phyloP scores from a whole-genome alignment of 345 rosid species.

The Murraya koenigii region DNA sequence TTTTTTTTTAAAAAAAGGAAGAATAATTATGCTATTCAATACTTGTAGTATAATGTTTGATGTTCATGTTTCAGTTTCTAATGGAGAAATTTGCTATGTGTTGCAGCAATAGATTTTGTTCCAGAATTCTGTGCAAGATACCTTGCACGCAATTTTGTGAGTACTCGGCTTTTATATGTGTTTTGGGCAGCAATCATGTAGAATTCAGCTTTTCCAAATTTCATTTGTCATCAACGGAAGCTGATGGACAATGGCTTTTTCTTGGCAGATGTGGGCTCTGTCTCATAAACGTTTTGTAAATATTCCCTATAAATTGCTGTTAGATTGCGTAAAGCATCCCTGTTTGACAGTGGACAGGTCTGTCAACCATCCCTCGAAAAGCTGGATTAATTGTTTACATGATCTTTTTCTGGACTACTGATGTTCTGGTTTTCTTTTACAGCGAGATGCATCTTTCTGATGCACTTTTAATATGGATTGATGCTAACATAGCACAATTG shows the following conservation, averaged over 20 bases:
- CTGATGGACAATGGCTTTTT: constrained; percentile 21
- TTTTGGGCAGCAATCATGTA: constrained; percentile 12
- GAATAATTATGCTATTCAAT: constrained; percentile 4
- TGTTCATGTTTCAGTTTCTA: constrained; percentile 19
- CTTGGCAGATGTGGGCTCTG: constrained; percentile 59
- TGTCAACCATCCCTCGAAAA: constrained; percentile 9
- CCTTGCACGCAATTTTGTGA: constrained; percentile 76
- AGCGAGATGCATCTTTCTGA: constrained; percentile 78
- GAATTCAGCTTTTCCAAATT: background rate
- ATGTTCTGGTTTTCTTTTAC: constrained; percentile 32
- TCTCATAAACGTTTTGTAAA: constrained; percentile 44
- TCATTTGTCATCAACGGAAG: constrained; percentile 7
- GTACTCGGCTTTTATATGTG: constrained; percentile 34
- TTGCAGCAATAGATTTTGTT: constrained; percentile 56
- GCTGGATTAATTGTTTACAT: background rate
- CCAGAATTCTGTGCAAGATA: constrained; percentile 56
- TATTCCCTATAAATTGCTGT: constrained; percentile 50
- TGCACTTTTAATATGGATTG: constrained; percentile 65
- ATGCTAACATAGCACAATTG: constrained; percentile 30
- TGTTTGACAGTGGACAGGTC: constrained; percentile 63
- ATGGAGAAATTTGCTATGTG: constrained; percentile 33
- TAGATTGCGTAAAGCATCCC: constrained; percentile 56
- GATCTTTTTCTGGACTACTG: constrained; percentile 24
- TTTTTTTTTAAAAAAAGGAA: background rate
- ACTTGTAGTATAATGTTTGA: background rate